Percentiles rank a stretch among this genome's conserved stretches.
phyloP scores from a whole-genome alignment of 345 rosid species.

The Hibiscus syriacus region DNA sequence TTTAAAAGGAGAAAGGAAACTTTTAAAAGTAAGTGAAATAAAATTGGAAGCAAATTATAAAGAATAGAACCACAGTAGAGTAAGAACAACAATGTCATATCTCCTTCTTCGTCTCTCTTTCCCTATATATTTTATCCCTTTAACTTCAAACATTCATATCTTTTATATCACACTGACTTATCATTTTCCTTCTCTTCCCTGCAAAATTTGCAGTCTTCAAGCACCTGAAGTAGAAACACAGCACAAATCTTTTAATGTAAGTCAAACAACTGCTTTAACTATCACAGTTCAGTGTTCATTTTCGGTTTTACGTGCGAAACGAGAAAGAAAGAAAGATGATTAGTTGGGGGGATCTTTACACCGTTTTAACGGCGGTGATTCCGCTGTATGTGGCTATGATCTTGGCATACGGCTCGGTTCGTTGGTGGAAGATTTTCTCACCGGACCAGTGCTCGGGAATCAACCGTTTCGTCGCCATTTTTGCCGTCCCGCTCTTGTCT shows the following conservation, averaged over 20 bases:
- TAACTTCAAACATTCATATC: background rate
- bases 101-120: background rate
- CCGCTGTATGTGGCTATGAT: slow-evolving; percentile 95
- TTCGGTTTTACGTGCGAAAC: no score
- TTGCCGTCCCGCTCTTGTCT: slow-evolving; percentile 93
- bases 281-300: no score
- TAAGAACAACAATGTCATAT: background rate
- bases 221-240: no score
- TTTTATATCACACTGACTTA: no score
- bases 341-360: slow-evolving; percentile 61
- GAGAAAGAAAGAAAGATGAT: slow-evolving; percentile 41
- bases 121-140: background rate
- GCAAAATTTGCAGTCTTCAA: background rate
- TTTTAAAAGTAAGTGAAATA: no score
- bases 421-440: slow-evolving; percentile 93
- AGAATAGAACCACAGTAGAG: no score
- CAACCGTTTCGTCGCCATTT: slow-evolving; percentile 88
- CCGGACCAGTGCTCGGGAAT: slow-evolving; percentile 98
- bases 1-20: no score
- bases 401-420: slow-evolving; percentile 88
- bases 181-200: background rate
- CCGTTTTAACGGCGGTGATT: slow-evolving; percentile 76
- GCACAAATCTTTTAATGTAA: slow-evolving; percentile 2
- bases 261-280: slow-evolving; percentile 32
- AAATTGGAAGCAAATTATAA: no score